These are phyloP conservation scores for Oryza longistaminata DNA, from an alignment of 176 grass and related monocot genomes.

Conservation along the genomic window DNA sequence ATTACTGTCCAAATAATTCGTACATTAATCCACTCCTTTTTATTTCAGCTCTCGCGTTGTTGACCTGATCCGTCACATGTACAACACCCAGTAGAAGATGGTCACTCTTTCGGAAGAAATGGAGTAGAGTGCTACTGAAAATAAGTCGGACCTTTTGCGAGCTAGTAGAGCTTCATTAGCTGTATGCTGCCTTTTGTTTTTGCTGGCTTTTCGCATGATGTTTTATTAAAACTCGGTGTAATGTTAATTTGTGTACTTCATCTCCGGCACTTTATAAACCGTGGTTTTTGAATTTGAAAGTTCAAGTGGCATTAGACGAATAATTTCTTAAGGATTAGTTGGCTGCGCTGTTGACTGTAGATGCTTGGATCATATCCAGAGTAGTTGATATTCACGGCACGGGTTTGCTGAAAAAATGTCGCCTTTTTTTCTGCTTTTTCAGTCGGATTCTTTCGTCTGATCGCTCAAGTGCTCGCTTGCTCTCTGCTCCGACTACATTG, in stretches of 20 bases:
- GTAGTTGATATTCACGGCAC: no score
- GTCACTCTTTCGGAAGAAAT: background rate
- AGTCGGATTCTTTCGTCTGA: no score
- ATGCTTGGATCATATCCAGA: background rate
- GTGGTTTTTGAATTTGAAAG: background rate
- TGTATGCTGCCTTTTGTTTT: background rate
- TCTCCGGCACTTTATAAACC: background rate
- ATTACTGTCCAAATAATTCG: background rate
- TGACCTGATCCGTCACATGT: slow-evolving; percentile 67
- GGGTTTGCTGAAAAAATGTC: no score
- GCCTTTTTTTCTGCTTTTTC: no score
- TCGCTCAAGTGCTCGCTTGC: no score
- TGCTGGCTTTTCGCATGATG: background rate
- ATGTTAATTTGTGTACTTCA: background rate
- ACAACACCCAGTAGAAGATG: slow-evolving; percentile 42
- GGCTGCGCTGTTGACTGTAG: background rate
- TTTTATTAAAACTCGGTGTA: background rate
- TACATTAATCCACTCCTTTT: background rate
- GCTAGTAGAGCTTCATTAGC: background rate
- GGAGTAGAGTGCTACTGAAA: background rate
- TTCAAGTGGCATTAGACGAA: background rate
- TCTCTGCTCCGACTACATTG: no score
- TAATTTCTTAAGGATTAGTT: background rate
- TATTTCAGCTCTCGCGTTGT: slow-evolving; percentile 58
- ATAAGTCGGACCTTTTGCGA: background rate